Conservation (phyloP, 2,329 filamentous ascomycete species). For the Nigrograna mackinnonii region DNA sequence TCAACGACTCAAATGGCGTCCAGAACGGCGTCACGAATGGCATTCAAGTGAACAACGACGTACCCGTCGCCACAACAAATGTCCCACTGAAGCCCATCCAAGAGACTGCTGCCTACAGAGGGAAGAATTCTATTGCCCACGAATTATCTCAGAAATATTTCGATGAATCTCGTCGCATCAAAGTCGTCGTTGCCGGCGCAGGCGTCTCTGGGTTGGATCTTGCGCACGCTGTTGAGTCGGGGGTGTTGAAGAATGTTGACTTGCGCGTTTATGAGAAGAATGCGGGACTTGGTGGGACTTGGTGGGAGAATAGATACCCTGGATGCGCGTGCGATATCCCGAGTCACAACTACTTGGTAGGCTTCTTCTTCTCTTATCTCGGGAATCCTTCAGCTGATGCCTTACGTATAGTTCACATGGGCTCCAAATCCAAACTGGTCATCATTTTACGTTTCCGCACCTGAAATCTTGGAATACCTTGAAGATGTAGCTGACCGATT, state of each 20-base stretch:
- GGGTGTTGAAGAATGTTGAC: neutral
- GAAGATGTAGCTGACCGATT: neutral
- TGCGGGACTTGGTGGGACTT: slow-evolving; percentile 11
- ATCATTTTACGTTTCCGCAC: neutral
- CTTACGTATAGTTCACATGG: slow-evolving; percentile 23
- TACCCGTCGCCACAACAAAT: too few species aligned
- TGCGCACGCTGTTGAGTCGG: neutral
- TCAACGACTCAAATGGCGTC: too few species aligned
- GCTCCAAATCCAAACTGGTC: neutral
- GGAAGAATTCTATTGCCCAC: too few species aligned
- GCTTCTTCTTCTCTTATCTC: too few species aligned
- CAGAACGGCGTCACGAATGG: too few species aligned
- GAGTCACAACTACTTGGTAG: neutral
- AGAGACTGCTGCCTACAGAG: too few species aligned
- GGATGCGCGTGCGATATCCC: neutral
- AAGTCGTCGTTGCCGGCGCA: neutral
- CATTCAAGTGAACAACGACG: too few species aligned
- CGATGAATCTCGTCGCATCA: too few species aligned
- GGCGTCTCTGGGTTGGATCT: neutral
- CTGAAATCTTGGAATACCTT: neutral
- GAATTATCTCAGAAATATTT: too few species aligned
- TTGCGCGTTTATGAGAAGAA: slow-evolving; percentile 7
- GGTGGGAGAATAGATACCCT: slow-evolving; percentile 10
- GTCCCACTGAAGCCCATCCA: too few species aligned
- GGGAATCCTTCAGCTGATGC: neutral